Evolutionary conservation across 1,284 basidiomycete species (phyloP).

Genomic region (Cystobasidium pallidum): DNA sequence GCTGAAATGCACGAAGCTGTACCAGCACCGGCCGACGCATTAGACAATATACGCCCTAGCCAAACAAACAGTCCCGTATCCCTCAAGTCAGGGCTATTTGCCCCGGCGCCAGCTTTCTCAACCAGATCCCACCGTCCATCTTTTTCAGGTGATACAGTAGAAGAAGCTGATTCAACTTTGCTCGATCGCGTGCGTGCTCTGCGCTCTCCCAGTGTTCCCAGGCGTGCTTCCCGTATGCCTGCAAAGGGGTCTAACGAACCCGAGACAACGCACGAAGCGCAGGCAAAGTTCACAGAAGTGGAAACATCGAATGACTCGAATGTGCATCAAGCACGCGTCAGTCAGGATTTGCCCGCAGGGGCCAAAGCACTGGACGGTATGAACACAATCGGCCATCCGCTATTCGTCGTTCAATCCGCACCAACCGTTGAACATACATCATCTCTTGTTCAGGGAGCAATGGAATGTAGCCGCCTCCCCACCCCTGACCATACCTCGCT

Average conservation of each 20-base stretch:
- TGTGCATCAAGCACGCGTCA: too few relatives aligned
- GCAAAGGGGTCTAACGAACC: too few relatives aligned
- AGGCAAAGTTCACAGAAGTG: too few relatives aligned
- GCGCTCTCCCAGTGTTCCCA: conserved; percentile 1
- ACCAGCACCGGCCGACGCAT: neutral
- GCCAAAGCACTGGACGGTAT: too few relatives aligned
- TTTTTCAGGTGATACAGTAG: neutral
- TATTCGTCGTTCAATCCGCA: too few relatives aligned
- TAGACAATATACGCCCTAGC: neutral
- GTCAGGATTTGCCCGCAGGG: too few relatives aligned
- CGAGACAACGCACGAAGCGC: too few relatives aligned
- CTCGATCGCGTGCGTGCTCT: conserved; percentile 18
- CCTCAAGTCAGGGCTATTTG: neutral
- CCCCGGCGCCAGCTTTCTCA: neutral
- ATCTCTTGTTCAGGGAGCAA: neutral
- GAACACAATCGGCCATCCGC: too few relatives aligned
- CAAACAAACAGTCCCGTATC: neutral
- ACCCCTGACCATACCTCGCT: neutral
- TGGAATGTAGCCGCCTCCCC: neutral
- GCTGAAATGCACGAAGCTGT: neutral
- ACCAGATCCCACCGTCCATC: neutral
- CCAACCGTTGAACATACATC: neutral
- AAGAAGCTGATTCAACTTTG: neutral
- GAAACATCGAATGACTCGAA: too few relatives aligned
- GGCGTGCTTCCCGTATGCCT: too few relatives aligned